Percentiles rank a stretch among this genome's conserved stretches.
Conservation (phyloP, 129 eudicot genomes). For the Chrysanthemum seticuspe region DNA sequence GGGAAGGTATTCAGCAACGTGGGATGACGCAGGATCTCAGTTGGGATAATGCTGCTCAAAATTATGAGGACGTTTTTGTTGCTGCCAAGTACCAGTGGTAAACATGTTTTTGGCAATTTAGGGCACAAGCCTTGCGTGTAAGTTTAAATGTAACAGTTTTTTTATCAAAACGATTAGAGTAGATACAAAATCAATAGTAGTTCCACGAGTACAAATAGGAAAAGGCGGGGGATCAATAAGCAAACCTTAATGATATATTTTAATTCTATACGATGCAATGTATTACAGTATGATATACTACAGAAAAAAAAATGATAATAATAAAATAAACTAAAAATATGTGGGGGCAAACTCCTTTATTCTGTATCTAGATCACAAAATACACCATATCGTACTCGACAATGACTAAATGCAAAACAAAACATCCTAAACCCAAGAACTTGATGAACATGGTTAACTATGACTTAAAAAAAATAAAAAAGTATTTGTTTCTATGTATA, state of each 20-base stretch:
- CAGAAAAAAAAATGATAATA: no score
- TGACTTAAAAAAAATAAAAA: conserved; percentile 7
- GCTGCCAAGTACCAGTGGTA: conserved; percentile 94
- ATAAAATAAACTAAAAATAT: background rate
- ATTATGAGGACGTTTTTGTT: conserved; percentile 78
- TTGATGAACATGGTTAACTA: conserved; percentile 7
- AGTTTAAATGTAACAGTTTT: background rate
- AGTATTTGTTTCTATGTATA: conserved; percentile 28
- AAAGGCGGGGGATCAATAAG: background rate
- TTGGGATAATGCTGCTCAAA: conserved; percentile 81
- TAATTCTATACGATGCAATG: background rate
- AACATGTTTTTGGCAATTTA: conserved; percentile 5
- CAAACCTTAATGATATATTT: background rate
- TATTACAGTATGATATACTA: background rate
- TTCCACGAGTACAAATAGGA: conserved; percentile 6
- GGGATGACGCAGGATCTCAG: conserved; percentile 86
- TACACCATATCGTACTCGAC: conserved; percentile 7
- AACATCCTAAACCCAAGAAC: background rate
- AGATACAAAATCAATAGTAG: conserved; percentile 1
- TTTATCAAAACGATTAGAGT: background rate
- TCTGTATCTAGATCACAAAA: conserved; percentile 29
- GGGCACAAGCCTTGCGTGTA: background rate
- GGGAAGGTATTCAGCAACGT: conserved; percentile 86
- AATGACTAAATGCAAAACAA: conserved; percentile 21
- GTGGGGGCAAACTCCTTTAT: conserved; percentile 7